Conservation (phyloP, 306 rosid species). For the Dicorynia guianensis region DNA sequence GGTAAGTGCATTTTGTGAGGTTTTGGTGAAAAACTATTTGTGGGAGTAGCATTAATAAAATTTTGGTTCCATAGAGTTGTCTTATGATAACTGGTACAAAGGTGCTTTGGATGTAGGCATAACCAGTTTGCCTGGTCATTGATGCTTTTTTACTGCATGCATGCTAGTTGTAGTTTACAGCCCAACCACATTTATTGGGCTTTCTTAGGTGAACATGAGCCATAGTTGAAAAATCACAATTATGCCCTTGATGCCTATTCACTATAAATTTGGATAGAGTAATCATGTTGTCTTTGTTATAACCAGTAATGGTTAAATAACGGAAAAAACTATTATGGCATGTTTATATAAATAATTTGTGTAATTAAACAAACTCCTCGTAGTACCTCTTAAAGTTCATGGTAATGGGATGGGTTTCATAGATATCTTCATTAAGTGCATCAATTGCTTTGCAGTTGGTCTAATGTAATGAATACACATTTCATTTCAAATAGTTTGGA, state of each 20-base stretch:
- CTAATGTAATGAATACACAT: constrained; percentile 17
- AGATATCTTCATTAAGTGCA: neutral
- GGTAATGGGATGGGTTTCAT: neutral
- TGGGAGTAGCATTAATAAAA: neutral
- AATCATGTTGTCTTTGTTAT: constrained; percentile 1
- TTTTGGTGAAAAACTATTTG: no score
- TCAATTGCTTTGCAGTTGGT: constrained; percentile 28
- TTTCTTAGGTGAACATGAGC: neutral
- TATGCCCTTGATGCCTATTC: neutral
- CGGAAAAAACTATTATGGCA: constrained; percentile 11
- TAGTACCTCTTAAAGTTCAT: neutral
- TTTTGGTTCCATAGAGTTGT: constrained; percentile 21
- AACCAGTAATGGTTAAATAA: constrained; percentile 13
- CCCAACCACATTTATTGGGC: neutral
- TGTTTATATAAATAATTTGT: constrained; percentile 12
- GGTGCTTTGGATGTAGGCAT: neutral
- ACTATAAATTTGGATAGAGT: neutral
- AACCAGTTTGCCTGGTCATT: neutral
- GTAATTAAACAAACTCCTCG: constrained; percentile 8
- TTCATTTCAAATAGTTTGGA: constrained; percentile 5
- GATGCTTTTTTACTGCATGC: constrained; percentile 13
- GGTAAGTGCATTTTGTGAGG: no score
- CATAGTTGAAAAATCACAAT: neutral
- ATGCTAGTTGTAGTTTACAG: constrained; percentile 16
- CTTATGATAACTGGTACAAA: constrained; percentile 19